Percentiles rank a stretch among this genome's conserved stretches.
Evolutionary conservation across 148 eudicot genomes (phyloP).

Genomic region (Simmondsia chinensis): DNA sequence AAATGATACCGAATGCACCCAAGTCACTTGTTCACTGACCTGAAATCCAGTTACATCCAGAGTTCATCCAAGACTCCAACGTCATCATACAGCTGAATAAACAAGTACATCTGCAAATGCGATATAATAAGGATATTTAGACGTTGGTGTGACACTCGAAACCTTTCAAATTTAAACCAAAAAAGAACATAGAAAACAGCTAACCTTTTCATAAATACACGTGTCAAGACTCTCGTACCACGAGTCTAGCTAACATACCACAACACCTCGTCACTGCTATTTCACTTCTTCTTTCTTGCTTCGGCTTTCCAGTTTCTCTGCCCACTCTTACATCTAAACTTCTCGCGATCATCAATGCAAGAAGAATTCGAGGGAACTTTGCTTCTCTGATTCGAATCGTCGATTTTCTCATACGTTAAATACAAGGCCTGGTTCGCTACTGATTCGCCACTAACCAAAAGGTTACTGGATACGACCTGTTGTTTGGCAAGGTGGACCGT

Average conservation of each 20-base stretch:
- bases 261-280: no score
- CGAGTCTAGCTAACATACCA: no score
- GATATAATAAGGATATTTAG: not conserved
- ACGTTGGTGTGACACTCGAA: no score
- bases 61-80: not conserved
- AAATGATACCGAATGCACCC: no score
- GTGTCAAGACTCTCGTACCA: not conserved
- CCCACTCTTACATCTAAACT: slow-evolving; percentile 20
- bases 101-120: not conserved
- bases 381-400: slow-evolving; percentile 5
- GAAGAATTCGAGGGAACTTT: slow-evolving; percentile 9
- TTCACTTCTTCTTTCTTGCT: slow-evolving; percentile 64
- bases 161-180: no score
- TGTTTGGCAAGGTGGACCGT: slow-evolving; percentile 36
- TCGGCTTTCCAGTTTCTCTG: slow-evolving; percentile 91
- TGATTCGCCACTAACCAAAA: slow-evolving; percentile 8
- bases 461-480: slow-evolving; percentile 14
- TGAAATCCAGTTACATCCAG: not conserved
- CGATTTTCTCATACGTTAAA: slow-evolving; percentile 4
- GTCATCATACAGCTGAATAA: not conserved
- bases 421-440: slow-evolving; percentile 8
- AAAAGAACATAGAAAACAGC: not conserved
- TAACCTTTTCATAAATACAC: not conserved
- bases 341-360: slow-evolving; percentile 13
- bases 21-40: not conserved